A percentile compares a stretch with the other conserved stretches of the same genome.
Evolutionary conservation across 139 green algal genomes (phyloP).

Genomic region (Limnomonas spitsbergensis): DNA sequence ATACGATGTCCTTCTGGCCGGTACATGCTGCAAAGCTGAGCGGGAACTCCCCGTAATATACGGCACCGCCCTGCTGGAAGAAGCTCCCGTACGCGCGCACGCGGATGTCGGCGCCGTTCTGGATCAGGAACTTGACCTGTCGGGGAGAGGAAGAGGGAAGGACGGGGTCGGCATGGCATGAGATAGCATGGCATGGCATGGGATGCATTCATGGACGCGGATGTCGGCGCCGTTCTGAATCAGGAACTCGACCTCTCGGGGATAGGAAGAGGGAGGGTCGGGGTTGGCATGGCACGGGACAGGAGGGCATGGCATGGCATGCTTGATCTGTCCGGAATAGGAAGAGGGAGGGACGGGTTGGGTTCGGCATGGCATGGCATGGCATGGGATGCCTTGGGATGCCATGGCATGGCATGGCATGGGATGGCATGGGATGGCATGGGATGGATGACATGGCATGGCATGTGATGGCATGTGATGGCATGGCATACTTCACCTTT

Average conservation of each 20-base stretch:
- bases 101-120: constrained; percentile 49
- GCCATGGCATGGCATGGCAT: too few species aligned
- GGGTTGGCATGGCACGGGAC: not conserved
- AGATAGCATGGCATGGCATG: too few species aligned
- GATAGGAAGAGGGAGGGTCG: not conserved
- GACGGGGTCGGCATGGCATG: not conserved
- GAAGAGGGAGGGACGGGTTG: too few species aligned
- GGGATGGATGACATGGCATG: too few species aligned
- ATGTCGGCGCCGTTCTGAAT: constrained; percentile 56
- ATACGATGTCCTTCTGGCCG: constrained; percentile 56
- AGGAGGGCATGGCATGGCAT: too few species aligned
- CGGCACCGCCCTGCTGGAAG: constrained; percentile 41
- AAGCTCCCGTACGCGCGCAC: constrained; percentile 53
- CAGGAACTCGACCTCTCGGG: constrained; percentile 57
- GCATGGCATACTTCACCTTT: too few species aligned
- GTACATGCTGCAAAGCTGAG: constrained; percentile 55
- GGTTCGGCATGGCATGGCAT: too few species aligned
- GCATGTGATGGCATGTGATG: too few species aligned
- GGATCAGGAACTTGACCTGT: constrained; percentile 63
- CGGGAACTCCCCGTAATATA: constrained; percentile 62
- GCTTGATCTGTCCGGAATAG: too few species aligned
- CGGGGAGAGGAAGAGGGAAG: not conserved
- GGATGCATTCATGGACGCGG: constrained; percentile 1
- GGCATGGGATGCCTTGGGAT: too few species aligned
- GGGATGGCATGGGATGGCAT: too few species aligned